phyloP scores from a whole-genome alignment of 2,329 filamentous ascomycete genomes.

The Graphilbum ipis-grandicollis region DNA sequence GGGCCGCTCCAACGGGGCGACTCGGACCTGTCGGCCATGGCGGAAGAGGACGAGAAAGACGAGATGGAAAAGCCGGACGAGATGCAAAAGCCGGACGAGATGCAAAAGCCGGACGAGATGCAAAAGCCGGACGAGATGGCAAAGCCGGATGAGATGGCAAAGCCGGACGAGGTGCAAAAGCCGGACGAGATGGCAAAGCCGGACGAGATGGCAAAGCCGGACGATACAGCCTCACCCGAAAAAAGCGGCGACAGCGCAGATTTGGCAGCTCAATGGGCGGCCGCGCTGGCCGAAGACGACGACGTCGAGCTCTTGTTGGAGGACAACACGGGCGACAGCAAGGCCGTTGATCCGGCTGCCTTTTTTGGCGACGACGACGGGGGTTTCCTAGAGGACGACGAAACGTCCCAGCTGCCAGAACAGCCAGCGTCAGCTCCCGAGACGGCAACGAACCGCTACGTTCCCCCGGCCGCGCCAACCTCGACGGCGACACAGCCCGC shows the following conservation, averaged over 20 bases:
- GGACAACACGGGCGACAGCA: slow-evolving; percentile 24
- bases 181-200: slow-evolving; percentile 2
- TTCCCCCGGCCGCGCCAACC: slow-evolving; percentile 3
- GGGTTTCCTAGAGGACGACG: slow-evolving; percentile 62
- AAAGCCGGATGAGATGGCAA: slow-evolving; percentile 1
- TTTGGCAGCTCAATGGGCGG: slow-evolving; percentile 66
- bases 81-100: neutral
- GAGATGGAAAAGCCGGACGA: slow-evolving; percentile 7
- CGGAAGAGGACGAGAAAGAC: slow-evolving; percentile 13
- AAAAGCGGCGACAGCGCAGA: slow-evolving; percentile 47
- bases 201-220: slow-evolving; percentile 7
- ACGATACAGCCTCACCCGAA: slow-evolving; percentile 8
- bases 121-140: slow-evolving; percentile 1
- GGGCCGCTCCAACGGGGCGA: slow-evolving; percentile 11
- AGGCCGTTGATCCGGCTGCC: slow-evolving; percentile 38
- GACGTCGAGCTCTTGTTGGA: slow-evolving; percentile 44
- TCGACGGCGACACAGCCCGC: slow-evolving; percentile 1
- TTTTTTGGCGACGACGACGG: slow-evolving; percentile 74
- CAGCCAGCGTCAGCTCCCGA: neutral
- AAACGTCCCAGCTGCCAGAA: slow-evolving; percentile 12
- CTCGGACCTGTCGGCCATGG: slow-evolving; percentile 14
- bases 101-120: neutral
- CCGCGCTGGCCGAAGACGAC: slow-evolving; percentile 62
- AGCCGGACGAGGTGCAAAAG: no score
- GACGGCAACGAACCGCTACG: slow-evolving; percentile 4